Conservation (phyloP, 371 early-diverging fungal species). For the Blakeslea trispora region DNA sequence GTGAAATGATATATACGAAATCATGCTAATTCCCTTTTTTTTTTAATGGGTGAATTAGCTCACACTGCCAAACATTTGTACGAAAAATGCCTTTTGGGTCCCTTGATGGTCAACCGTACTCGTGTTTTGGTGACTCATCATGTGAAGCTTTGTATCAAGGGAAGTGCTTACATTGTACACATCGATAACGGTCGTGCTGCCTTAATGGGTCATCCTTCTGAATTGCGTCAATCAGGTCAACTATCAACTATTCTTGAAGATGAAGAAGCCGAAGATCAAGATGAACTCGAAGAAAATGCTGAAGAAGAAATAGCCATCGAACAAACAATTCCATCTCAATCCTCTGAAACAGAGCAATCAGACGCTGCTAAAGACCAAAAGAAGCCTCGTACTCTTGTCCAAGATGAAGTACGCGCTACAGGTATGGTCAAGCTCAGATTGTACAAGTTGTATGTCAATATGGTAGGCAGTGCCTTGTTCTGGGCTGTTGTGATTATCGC, state of each 20-base stretch:
- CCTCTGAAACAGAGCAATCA: not conserved
- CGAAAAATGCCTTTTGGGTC: constrained; percentile 65
- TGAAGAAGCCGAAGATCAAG: constrained; percentile 24
- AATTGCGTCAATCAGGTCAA: constrained; percentile 52
- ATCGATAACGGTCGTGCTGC: constrained; percentile 61
- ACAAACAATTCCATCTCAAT: constrained; percentile 15
- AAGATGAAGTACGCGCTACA: constrained; percentile 48
- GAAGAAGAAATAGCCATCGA: constrained; percentile 27
- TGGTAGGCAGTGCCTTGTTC: constrained; percentile 52
- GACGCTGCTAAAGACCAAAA: constrained; percentile 16
- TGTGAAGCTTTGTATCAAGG: constrained; percentile 65
- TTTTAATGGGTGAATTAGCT: too few species aligned
- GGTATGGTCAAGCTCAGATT: constrained; percentile 55
- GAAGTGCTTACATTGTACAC: constrained; percentile 69
- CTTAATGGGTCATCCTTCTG: constrained; percentile 44
- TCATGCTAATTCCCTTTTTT: too few species aligned
- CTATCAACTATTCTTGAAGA: constrained; percentile 46
- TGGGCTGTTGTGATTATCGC: constrained; percentile 47
- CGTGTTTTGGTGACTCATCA: constrained; percentile 86
- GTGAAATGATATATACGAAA: too few species aligned
- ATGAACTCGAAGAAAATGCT: constrained; percentile 11
- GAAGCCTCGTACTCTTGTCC: constrained; percentile 34
- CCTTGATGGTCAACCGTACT: constrained; percentile 73
- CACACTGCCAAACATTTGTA: constrained; percentile 86
- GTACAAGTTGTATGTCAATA: constrained; percentile 49